Evolutionary conservation across 768 basidiomycete genomes (phyloP).

Genomic region (Pseudohyphozyma bogoriensis): DNA sequence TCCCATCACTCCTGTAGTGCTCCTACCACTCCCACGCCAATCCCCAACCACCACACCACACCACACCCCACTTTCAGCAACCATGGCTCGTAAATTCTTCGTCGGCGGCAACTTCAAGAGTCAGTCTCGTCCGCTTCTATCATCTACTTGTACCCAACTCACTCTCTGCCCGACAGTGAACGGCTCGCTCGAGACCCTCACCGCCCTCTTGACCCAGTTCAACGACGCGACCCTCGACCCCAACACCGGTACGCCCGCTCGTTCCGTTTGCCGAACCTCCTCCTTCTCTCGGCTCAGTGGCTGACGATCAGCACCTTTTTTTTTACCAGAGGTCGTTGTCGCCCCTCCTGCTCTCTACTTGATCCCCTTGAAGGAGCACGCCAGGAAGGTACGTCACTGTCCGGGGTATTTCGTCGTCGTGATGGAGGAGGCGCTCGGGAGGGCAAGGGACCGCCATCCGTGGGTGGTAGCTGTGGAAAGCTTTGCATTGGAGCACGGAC

Average conservation of each 20-base stretch:
- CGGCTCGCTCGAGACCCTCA: conserved; percentile 54
- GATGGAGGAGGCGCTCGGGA: no score
- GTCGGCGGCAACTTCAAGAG: conserved; percentile 89
- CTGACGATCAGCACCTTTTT: not conserved
- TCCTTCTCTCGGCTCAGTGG: not conserved
- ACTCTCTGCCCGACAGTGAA: conserved; percentile 47
- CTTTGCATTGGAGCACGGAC: no score
- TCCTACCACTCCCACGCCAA: no score
- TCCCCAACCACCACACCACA: no score
- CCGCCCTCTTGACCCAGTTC: conserved; percentile 55
- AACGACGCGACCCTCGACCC: conserved; percentile 73
- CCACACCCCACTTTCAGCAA: no score
- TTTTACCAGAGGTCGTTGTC: conserved; percentile 92
- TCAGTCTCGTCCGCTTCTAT: not conserved
- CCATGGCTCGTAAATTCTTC: conserved; percentile 56
- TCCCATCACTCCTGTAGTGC: no score
- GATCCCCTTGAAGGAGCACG: conserved; percentile 52
- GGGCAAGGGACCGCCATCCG: no score
- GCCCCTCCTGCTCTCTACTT: conserved; percentile 86
- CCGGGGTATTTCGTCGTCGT: no score
- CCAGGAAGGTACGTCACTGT: conserved; percentile 41
- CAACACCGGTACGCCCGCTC: conserved; percentile 52
- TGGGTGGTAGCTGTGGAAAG: no score
- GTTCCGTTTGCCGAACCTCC: conserved; percentile 7
- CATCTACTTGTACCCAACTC: not conserved